Percentiles rank a stretch among this genome's conserved stretches.
Evolutionary conservation across 768 basidiomycete genomes (phyloP).

Genomic region (Suillus paluster): DNA sequence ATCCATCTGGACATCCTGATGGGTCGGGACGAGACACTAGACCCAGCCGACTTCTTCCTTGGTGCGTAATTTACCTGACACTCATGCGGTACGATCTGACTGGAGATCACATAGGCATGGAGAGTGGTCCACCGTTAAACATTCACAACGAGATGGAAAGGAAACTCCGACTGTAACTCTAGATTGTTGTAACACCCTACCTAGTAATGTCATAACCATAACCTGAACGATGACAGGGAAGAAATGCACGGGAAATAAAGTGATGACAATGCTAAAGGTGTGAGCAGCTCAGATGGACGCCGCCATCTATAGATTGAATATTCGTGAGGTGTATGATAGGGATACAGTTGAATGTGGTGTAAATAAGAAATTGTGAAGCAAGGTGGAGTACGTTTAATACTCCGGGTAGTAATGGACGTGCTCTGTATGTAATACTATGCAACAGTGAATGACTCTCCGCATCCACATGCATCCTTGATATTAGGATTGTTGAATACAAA

Average conservation of each 20-base stretch:
- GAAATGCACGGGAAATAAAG: too few relatives aligned
- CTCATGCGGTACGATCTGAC: conserved; percentile 6
- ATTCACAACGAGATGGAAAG: conserved; percentile 73
- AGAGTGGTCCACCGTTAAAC: conserved; percentile 52
- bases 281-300: not conserved
- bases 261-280: not conserved
- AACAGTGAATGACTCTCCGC: conserved; percentile 90
- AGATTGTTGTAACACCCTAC: conserved; percentile 12
- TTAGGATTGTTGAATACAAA: conserved; percentile 91
- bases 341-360: conserved; percentile 28
- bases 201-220: not conserved
- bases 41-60: conserved; percentile 78
- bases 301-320: conserved; percentile 17
- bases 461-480: conserved; percentile 93
- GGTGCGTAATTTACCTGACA: conserved; percentile 47
- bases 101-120: conserved; percentile 48
- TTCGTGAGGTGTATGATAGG: conserved; percentile 23
- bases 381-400: not conserved
- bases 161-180: conserved; percentile 49
- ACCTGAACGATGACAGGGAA: not conserved
- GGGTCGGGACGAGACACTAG: conserved; percentile 88
- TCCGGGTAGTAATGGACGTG: conserved; percentile 14
- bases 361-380: conserved; percentile 10
- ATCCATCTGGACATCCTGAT: conserved; percentile 90
- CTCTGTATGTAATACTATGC: conserved; percentile 18